Base-by-base conservation (phyloP, 1,284 basidiomycete genomes). In the Ustilago lituana region DNA sequence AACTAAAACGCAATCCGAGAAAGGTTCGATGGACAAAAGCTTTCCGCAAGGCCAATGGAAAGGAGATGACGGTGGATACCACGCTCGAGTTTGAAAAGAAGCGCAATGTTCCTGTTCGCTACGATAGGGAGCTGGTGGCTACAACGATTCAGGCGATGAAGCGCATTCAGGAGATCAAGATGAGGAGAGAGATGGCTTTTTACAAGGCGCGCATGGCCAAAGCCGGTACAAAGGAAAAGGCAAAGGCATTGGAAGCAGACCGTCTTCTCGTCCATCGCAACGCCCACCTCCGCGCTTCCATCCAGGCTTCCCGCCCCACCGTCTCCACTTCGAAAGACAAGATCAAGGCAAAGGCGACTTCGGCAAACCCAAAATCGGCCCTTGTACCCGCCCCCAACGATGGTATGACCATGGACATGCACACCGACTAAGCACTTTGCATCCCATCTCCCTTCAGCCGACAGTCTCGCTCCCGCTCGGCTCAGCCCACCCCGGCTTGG, bases 21-120 rank as follows among this genome's bases (percentile, higher is more conserved):
- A 99, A 99, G 85, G 94, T 99, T 47, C 88, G 93, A 78, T 99
- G 96, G 96, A 99, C 96, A 52, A 99, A 99, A 85, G 96, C 96
- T 15, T 99, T 99, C 88, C 88, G 96, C 76, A 97, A 95, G 83
- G 93, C 96, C 22, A 92, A 94, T 59, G 96, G 96, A 70, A 99
- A 98, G 86, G 96, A 99, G 85, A 99, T 99, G 96, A 95, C 92
- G 12, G 91, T 99, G 79, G 96, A 99, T 85, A 92, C 94, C 1
- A 98, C 95, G 2, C 93, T 98, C 83, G 94, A 98, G 82, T 99
- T 99, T 83, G 96, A 99, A 86, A 99, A 99, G 85, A 89, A 96
- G 75, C 89, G 96, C 84, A 97, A 99, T 82, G 89, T 98, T 14
- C 96, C 96, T 26, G 91, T 99, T 61, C 91, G 94, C 80, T 99